Evolutionary conservation across 352 stramenopile species (phyloP).

Genomic region (Phytophthora pinifolia): DNA sequence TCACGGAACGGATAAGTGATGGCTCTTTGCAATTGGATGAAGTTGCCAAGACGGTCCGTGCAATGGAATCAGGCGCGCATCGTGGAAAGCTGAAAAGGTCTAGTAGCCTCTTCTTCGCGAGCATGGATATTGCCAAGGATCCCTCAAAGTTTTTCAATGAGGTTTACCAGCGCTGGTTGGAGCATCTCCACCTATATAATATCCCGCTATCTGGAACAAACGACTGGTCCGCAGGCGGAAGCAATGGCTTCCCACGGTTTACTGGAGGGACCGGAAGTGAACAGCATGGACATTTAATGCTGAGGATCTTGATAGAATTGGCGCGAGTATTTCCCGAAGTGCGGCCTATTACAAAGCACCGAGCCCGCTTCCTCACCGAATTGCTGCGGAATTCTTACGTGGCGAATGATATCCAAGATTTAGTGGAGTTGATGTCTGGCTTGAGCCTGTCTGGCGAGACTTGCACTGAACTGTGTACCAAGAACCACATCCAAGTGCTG

Average conservation of each 20-base stretch:
- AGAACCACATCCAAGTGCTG: slow-evolving; percentile 57
- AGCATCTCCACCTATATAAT: slow-evolving; percentile 59
- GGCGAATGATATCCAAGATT: slow-evolving; percentile 55
- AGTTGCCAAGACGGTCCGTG: slow-evolving; percentile 44
- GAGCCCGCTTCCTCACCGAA: slow-evolving; percentile 51
- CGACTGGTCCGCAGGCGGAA: slow-evolving; percentile 38
- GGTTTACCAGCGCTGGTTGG: slow-evolving; percentile 82
- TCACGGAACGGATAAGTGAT: slow-evolving; percentile 68
- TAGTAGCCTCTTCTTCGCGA: slow-evolving; percentile 60
- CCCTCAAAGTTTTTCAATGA: slow-evolving; percentile 72
- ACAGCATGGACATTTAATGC: slow-evolving; percentile 55
- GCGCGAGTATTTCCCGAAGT: slow-evolving; percentile 59
- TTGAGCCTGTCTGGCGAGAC: slow-evolving; percentile 44
- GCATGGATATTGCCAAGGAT: slow-evolving; percentile 64
- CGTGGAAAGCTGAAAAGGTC: slow-evolving; percentile 45
- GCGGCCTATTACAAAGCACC: slow-evolving; percentile 42
- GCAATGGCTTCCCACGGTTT: slow-evolving; percentile 27
- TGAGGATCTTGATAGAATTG: slow-evolving; percentile 73
- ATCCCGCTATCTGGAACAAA: slow-evolving; percentile 35
- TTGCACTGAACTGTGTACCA: slow-evolving; percentile 51
- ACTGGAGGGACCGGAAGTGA: slow-evolving; percentile 32
- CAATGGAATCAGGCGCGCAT: slow-evolving; percentile 42
- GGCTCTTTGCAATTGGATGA: slow-evolving; percentile 62
- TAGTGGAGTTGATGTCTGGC: slow-evolving; percentile 64
- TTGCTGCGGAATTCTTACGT: slow-evolving; percentile 54